Conservation (phyloP, 768 basidiomycete species). For the Kwoniella dendrophila region DNA sequence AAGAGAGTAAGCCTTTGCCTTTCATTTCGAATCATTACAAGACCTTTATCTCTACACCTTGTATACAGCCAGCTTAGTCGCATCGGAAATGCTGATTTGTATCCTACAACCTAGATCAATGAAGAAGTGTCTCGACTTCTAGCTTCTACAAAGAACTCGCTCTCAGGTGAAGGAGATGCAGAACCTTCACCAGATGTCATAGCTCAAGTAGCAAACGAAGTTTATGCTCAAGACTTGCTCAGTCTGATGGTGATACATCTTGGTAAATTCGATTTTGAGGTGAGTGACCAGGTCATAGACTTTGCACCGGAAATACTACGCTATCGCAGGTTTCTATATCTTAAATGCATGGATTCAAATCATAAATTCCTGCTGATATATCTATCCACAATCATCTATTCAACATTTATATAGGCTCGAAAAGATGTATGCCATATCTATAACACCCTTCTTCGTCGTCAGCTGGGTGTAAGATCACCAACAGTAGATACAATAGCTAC, state of each 20-base stretch:
- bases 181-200: slow-evolving; percentile 76
- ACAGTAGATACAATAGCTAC: slow-evolving; percentile 88
- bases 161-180: slow-evolving; percentile 35
- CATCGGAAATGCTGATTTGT: not conserved
- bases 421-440: slow-evolving; percentile 61
- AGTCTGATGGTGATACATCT: slow-evolving; percentile 78
- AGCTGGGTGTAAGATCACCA: slow-evolving; percentile 92
- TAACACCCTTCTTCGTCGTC: slow-evolving; percentile 63
- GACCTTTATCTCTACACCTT: too few relatives aligned
- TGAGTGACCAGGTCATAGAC: slow-evolving; percentile 57
- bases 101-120: slow-evolving; percentile 23
- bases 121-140: slow-evolving; percentile 43
- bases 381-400: too few relatives aligned
- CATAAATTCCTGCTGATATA: not conserved
- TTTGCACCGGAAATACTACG: slow-evolving; percentile 27
- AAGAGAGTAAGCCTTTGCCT: slow-evolving; percentile 23
- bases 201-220: slow-evolving; percentile 93
- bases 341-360: not conserved
- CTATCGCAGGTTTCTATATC: not conserved
- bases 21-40: not conserved
- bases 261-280: slow-evolving; percentile 89
- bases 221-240: slow-evolving; percentile 86
- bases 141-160: slow-evolving; percentile 27
- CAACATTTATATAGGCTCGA: slow-evolving; percentile 51
- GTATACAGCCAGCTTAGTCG: too few relatives aligned